Conservation (phyloP, 2,329 filamentous ascomycete species). For the Parastagonospora avenae region DNA sequence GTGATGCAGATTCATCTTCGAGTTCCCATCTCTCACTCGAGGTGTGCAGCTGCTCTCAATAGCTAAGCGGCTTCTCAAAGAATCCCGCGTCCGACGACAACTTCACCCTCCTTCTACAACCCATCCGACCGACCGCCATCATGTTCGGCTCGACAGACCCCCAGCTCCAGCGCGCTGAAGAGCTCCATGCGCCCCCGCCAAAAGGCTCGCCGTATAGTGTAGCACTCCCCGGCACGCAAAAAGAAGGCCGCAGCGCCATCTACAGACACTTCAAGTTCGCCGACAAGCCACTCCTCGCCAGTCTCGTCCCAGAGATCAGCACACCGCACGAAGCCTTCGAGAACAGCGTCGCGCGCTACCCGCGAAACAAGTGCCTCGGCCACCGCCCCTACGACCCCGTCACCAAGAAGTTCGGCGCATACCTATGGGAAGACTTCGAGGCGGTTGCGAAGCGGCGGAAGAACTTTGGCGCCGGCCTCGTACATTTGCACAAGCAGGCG, state of each 20-base stretch:
- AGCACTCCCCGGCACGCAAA: conserved; percentile 74
- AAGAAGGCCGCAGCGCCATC: conserved; percentile 72
- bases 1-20: conserved; percentile 5
- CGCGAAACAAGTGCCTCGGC: conserved; percentile 77
- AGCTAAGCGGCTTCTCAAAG: background rate
- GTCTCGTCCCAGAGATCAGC: conserved; percentile 64
- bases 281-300: conserved; percentile 62
- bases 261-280: conserved; percentile 84
- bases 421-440: conserved; percentile 81
- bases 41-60: background rate
- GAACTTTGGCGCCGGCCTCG: conserved; percentile 83
- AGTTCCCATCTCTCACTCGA: background rate
- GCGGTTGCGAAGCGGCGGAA: conserved; percentile 79
- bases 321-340: conserved; percentile 86
- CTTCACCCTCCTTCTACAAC: background rate
- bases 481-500: conserved; percentile 76
- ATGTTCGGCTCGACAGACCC: conserved; percentile 41
- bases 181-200: conserved; percentile 68
- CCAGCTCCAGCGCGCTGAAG: conserved; percentile 43
- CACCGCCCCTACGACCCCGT: conserved; percentile 76
- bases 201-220: conserved; percentile 79
- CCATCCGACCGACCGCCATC: background rate
- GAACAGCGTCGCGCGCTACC: conserved; percentile 61
- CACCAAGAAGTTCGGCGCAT: conserved; percentile 76
- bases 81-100: background rate